Evolutionary conservation across 257 asterid genomes (phyloP), one percentile per base, ranked within the genome.

Genomic region (Solanum piurae): DNA sequence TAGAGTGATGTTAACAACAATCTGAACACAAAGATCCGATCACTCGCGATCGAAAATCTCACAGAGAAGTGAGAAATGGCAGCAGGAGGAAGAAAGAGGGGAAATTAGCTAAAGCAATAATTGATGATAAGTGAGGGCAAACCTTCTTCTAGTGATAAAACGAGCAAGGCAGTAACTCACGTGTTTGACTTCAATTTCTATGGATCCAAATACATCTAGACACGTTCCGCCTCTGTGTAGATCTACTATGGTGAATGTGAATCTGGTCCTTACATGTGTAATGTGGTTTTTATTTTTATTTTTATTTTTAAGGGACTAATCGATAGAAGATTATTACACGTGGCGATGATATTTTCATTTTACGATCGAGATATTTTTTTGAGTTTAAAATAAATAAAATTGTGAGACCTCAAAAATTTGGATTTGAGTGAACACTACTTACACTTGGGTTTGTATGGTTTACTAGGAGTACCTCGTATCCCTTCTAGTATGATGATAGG

Each of bases 11-110:
- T 14, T n/a, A 64, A 58, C 14, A 64, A 58, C 14, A 84, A 85
- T 84, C 86, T 84, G 25, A 84, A 62, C 12, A 1, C 58, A 25
- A 84, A 62, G 87, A 84, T 68, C 87, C 80, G 87, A 85, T 85
- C 62, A 3, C 10, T 74, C 6, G 4, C 20, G 40, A 74, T 75
- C 18, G 23, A 13, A 75, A 76, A 74, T 74, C 27, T 40, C 83
- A 66, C 74, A 42, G 14, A 23, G 83, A 12, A 23, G 58, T 38
- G 33, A 42, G 34, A 46, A 75, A 44, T 64, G 76, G 25, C 42
- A 38, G 34, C 27, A 33, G 79, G 44, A 18, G 34, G 16, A 9
- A 71, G 27, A 33, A 12, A 2, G 49, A 4, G 62, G 80, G 1
- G 79, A 9, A 33, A 36, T 74, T 74, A 6, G 52, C 34, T 33